These are phyloP conservation scores for Eucalyptus dawsonii DNA, from an alignment of 345 rosid species.

Conservation along the genomic window DNA sequence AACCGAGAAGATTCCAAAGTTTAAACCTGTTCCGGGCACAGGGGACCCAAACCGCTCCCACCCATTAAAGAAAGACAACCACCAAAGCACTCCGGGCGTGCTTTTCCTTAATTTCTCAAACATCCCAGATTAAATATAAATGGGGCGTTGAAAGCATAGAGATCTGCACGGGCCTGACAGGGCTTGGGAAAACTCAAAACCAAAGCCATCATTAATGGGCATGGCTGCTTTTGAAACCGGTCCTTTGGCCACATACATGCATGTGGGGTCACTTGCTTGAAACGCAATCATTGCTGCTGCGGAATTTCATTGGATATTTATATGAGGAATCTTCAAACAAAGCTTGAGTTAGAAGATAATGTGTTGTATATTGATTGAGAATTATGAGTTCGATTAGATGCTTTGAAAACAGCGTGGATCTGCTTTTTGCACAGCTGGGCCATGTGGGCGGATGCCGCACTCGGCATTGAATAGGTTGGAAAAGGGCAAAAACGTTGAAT, in stretches of 20 bases:
- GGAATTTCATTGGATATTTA: neutral
- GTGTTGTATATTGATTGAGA: neutral
- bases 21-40: neutral
- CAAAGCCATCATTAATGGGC: constrained; percentile 4
- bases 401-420: neutral
- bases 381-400: neutral
- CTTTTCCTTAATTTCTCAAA: neutral
- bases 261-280: constrained; percentile 55
- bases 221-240: constrained; percentile 7
- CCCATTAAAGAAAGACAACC: constrained; percentile 14
- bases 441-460: neutral
- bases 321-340: neutral
- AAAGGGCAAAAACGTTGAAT: neutral
- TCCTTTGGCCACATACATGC: constrained; percentile 8
- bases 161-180: neutral
- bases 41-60: constrained; percentile 14
- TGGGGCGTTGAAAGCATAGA: neutral
- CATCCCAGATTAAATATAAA: neutral
- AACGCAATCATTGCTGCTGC: constrained; percentile 49
- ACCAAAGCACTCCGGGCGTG: neutral
- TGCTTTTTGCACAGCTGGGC: neutral
- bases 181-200: constrained; percentile 14
- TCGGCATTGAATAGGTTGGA: neutral
- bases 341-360: neutral
- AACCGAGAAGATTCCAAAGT: constrained; percentile 14